Base-by-base conservation (phyloP, 768 basidiomycete genomes). In the Tulasnella sp. region DNA sequence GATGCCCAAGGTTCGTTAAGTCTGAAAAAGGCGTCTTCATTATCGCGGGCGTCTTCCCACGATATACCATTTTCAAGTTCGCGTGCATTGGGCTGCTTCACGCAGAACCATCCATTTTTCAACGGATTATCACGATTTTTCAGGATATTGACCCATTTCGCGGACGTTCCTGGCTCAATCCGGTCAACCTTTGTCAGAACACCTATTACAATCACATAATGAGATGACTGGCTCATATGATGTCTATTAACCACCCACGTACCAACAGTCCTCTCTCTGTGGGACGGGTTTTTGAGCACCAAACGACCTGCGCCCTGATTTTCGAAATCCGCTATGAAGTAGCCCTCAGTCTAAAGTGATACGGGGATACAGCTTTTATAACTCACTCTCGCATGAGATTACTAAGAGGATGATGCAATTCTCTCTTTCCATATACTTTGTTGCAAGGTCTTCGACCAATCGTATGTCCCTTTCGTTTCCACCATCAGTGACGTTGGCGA, bases 151-250 rank as follows among this genome's bases (percentile, higher is more conserved):
- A 82, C 52, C 83, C 83, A 85, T 1, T 58, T 62, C 0, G 62
- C 62, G 46, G 78, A 76, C 28, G 78, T 75, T 0, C 75, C 77
- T 1, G 60, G 44, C 0, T 73, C 73, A 50, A 79, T 81, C 6
- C 78, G 74, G 56, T 83, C 83, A 0, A 81, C 80, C 56, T 87
- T 85, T 0, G 82, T 87, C 19, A 83, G 69, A 16, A 83, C 79
- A 40, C 81, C 82, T 82, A 50, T 4, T 39, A 5, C n/a, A n/a
- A n/a, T n/a, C n/a, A n/a, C n/a, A n/a, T n/a, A n/a, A n/a, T n/a
- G n/a, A n/a, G n/a, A n/a, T n/a, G n/a, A n/a, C n/a, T n/a, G n/a
- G n/a, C n/a, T n/a, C n/a, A n/a, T n/a, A n/a, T n/a, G n/a, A n/a
- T n/a, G n/a, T n/a, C n/a, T n/a, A n/a, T n/a, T n/a, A n/a, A n/a